phyloP scores from a whole-genome alignment of 2,329 filamentous ascomycete species.

The Cladosporium sp. region DNA sequence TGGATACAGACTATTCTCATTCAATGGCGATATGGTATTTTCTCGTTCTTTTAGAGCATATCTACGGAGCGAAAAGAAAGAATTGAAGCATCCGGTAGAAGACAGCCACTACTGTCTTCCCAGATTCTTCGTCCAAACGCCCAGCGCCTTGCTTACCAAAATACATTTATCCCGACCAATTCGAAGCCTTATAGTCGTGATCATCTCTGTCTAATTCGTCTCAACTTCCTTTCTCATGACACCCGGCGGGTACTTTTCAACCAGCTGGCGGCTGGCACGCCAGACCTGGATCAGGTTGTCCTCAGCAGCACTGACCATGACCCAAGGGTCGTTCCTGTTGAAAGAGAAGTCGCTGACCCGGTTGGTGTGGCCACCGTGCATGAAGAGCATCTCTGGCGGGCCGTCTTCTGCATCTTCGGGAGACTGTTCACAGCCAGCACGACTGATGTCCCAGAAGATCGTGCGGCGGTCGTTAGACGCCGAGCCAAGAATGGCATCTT shows the following conservation, averaged over 20 bases:
- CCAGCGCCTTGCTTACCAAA: constrained; percentile 9
- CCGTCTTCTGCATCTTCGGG: constrained; percentile 95
- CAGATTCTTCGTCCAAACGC: not conserved
- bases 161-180: not conserved
- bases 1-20: too few species aligned
- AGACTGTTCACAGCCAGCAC: constrained; percentile 88
- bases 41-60: too few species aligned
- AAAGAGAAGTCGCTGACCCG: constrained; percentile 95
- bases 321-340: constrained; percentile 96
- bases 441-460: constrained; percentile 93
- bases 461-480: constrained; percentile 90
- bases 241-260: constrained; percentile 30
- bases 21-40: too few species aligned
- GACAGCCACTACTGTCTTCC: not conserved
- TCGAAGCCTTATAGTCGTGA: not conserved
- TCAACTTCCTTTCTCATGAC: constrained; percentile 30
- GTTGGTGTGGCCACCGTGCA: constrained; percentile 98
- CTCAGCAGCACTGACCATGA: constrained; percentile 90
- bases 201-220: constrained; percentile 14
- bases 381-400: constrained; percentile 93
- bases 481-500: constrained; percentile 83
- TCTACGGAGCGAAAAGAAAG: not conserved
- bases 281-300: constrained; percentile 94
- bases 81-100: not conserved
- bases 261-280: constrained; percentile 33